Evolutionary conservation across 2,329 filamentous ascomycete genomes (phyloP).

Genomic region (Trematosphaeria pertusa): DNA sequence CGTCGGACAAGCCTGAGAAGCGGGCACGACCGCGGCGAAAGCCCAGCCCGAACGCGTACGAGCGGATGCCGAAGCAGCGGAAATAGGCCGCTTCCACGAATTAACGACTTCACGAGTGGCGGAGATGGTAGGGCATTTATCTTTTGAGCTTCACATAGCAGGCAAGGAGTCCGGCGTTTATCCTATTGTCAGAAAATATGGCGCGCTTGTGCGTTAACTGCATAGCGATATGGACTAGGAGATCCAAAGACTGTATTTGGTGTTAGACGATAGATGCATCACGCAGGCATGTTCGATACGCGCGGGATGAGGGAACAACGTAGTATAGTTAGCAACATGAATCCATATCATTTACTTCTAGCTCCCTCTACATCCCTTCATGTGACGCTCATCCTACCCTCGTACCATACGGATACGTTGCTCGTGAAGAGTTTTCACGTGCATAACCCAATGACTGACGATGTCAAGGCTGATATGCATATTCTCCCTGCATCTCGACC

Average conservation of each 20-base stretch:
- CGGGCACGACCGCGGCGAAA: constrained; percentile 53
- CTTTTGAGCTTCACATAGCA: background rate
- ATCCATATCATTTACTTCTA: background rate
- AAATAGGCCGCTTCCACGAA: constrained; percentile 24
- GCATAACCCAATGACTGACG: background rate
- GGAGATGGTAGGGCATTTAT: background rate
- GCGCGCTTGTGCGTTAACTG: background rate
- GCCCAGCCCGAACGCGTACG: constrained; percentile 82
- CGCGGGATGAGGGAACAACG: too few species aligned
- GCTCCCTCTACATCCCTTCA: background rate
- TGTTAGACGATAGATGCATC: constrained; percentile 1
- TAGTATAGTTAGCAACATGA: too few species aligned
- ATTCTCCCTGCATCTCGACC: background rate
- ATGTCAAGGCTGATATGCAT: background rate
- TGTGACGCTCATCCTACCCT: background rate
- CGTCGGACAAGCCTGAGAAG: constrained; percentile 43
- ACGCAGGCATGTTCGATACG: background rate
- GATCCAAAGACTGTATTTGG: constrained; percentile 1
- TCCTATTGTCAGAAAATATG: background rate
- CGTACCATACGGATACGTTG: background rate
- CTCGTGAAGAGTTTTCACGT: background rate
- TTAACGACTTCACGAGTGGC: background rate
- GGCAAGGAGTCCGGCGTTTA: background rate
- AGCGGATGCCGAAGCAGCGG: constrained; percentile 70
- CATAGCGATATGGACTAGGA: background rate